Base-by-base conservation (phyloP, 371 early-diverging fungal species). In the Sporodiniella umbellata region DNA sequence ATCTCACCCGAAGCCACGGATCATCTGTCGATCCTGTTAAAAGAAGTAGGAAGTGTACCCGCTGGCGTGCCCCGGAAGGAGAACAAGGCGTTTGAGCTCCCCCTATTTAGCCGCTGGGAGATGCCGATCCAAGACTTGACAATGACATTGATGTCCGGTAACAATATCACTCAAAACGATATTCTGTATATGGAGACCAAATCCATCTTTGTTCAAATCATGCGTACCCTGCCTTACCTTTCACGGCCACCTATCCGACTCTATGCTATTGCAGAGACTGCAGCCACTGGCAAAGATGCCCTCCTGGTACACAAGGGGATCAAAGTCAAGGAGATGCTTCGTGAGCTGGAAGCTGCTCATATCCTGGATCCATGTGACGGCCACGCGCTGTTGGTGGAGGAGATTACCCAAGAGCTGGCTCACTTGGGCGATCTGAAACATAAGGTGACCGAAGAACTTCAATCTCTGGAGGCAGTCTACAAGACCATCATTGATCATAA, bases 101-200 rank as follows among this genome's bases (percentile, higher is more conserved):
- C 88, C 1, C 75, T 96, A 15, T 94, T 92, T 54, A 90, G 92
- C 65, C 81, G 91, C 3, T 96, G 95, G 94, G 96, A 95, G 54
- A 90, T 87, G 12, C 89, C 93, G 17, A 93, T 92, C 58, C 85
- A 88, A 76, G 79, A 79, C 42, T 53, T 82, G 14, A 78, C 80
- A 25, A 64, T 63, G 15, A 70, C 48, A 4, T 55, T 62, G 46
- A 83, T 88, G 58, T 85, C 88, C 19, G 92, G 90, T 64, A 86
- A 84, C 49, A 86, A 87, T 48, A 78, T 93, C 25, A 91, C 93
- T 18, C 86, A 90, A 62, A 85, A 86, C 52, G 95, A 95, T 46
- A 87, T 93, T 48, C 76, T 93, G 65, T 95, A 92, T 56, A 89
- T 92, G 82, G 94, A 94, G 59, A 84, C 94, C 12, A 94, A 94